Evolutionary conservation across 2,329 filamentous ascomycete species (phyloP), one percentile per base, ranked within the genome.

Genomic region (Fusarium sp.): DNA sequence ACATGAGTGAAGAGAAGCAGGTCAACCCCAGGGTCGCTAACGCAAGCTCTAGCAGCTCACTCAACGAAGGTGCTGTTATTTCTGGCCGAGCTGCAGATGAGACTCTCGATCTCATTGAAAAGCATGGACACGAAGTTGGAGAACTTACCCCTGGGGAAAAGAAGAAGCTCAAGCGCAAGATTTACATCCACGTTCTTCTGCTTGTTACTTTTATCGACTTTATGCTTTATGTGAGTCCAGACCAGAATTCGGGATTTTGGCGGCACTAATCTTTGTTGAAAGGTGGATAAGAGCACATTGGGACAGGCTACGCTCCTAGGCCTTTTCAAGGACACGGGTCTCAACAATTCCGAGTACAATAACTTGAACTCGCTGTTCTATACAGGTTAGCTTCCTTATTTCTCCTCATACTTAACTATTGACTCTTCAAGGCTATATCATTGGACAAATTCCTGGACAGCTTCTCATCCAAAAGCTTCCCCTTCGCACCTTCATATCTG

Each of bases 331-430:
- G 56, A 59, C 25, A 59, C 56, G 13, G 46, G 56, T 0, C 56
- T 59, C 11, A 59, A 54, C 7, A 54, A 59, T 18, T 59, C 56
- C 4, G 56, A 59, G 18, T 59, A 59, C 13, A 59, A 59, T 7
- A 59, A 59, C 46, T n/a, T 59, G 25, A 59, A 59, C n/a, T 59
- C 56, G 1, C 56, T 59, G 6, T 59, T 59, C 29, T 59, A 59
- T 13, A 59, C 56, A 20, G 56, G 56, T 41, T 2, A 27, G 33
- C 14, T 20, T 8, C 31, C n/a, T 27, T 27, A 6, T 18, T 5
- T 7, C n/a, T 13, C 10, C 7, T n/a, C 17, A 17, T 11, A n/a
- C 6, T 36, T 13, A 7, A 4, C 17, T 22, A 17, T 33, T 52
- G 36, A 52, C 17, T 17, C 3, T 7, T 20, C 4, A n/a, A 59